Conservation (phyloP, 2,329 filamentous ascomycete species). For the Emergomyces africanus region DNA sequence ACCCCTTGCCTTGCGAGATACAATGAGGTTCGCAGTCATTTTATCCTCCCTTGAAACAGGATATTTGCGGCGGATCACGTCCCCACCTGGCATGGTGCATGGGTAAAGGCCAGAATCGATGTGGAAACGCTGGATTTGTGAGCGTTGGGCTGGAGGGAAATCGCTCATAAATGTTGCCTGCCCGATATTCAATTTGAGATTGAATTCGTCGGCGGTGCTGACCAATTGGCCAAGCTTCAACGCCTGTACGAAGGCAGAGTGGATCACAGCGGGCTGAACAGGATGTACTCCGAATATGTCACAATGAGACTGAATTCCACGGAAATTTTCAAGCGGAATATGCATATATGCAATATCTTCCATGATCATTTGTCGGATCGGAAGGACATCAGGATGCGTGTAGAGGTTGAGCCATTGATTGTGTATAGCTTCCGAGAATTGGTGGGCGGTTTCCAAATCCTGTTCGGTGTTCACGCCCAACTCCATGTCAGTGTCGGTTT, state of each 20-base stretch:
- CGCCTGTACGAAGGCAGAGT: not conserved
- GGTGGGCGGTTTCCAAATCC: not conserved
- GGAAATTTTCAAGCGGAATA: not conserved
- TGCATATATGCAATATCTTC: constrained; percentile 1
- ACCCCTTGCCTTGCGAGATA: not conserved
- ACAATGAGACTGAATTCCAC: not conserved
- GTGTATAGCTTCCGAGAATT: not conserved
- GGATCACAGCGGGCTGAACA: not conserved
- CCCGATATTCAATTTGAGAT: not conserved
- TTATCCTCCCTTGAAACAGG: not conserved
- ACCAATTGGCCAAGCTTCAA: not conserved
- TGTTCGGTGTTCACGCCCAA: not conserved
- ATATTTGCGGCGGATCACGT: not conserved
- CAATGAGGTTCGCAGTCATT: not conserved
- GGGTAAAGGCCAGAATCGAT: not conserved
- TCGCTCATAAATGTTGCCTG: not conserved
- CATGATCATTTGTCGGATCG: not conserved
- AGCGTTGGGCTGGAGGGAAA: not conserved
- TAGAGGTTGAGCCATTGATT: not conserved
- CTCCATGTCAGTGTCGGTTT: not conserved
- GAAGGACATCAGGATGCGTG: not conserved
- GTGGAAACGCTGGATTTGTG: not conserved
- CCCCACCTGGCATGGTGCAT: not conserved
- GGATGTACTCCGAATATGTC: not conserved
- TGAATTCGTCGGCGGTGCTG: not conserved